Base-by-base conservation (phyloP, 495 filamentous ascomycete genomes). In the Lasiosphaeriaceae sp. region DNA sequence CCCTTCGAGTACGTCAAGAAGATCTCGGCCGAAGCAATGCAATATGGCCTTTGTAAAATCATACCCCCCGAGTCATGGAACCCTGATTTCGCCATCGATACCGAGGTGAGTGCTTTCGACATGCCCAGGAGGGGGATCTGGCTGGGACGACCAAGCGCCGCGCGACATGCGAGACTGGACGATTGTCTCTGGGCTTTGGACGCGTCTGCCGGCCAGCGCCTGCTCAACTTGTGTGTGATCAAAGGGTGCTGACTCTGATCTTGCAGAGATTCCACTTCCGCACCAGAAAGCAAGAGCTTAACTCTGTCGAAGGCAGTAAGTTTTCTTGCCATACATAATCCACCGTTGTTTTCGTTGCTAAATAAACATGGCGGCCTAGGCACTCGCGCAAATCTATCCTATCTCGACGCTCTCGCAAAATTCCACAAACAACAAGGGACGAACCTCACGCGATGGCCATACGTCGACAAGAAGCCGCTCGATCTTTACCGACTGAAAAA, bases 261-360 rank as follows among this genome's bases (percentile, higher is more conserved):
- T n/a, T 58, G 57, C 62, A 97, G 94, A 85, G 85, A 68, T 99
- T 99, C 67, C 94, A 97, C 69, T 99, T 99, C 72, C 86, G 90
- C 54, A 99, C 94, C 7, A 83, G 94, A 71, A 90, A 92, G 70
- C 95, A 97, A 74, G 94, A 99, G 69, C 82, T 99, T 48, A 99
- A 97, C 69, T 96, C 92, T 16, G 90, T 97, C 50, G 94, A 99
- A 87, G 94, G 94, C 82, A 92, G 92, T 94, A 86, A 82, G 88
- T 77, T 61, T 69, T 60, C 66, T 59, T 61, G 66, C 53, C 62
- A 52, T 51, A 49, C 41, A 56, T 35, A 35, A 41, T 44, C 52
- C 51, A 35, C 50, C 59, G 59, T 21, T 21, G 19, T 24, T 47
- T 20, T 26, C 35, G 37, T 41, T 58, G 52, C 55, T 63, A 46